Evolutionary conservation across 441 rosid species (phyloP).

Genomic region (Raphanus hybrid): DNA sequence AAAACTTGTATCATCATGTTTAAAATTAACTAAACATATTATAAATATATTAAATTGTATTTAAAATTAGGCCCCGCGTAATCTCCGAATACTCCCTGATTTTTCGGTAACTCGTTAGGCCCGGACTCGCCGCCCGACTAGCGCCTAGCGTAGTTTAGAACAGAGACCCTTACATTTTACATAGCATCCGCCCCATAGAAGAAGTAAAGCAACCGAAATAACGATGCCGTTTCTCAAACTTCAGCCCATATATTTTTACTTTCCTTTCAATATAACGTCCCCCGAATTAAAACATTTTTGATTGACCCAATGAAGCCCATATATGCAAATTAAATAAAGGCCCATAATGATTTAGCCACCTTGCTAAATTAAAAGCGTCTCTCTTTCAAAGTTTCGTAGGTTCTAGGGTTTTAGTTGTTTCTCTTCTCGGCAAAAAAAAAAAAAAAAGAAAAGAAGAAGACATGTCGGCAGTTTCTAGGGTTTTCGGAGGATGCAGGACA

Average conservation of each 20-base stretch:
- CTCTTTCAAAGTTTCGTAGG: background rate
- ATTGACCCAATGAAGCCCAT: constrained; percentile 2
- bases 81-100: no score
- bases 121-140: no score
- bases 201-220: background rate
- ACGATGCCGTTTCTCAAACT: background rate
- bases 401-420: constrained; percentile 33
- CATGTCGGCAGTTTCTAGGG: constrained; percentile 42
- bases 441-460: background rate
- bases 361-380: background rate
- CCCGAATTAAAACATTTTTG: background rate
- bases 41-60: no score
- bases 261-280: background rate
- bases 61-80: no score
- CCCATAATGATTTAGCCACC: constrained; percentile 10
- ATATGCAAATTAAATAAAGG: background rate
- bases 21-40: no score
- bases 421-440: background rate
- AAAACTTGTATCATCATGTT: no score
- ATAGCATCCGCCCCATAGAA: background rate
- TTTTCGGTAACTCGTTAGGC: no score
- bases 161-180: no score
- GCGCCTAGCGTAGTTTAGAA: no score
- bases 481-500: constrained; percentile 42
- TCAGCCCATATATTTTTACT: background rate